Conservation (phyloP, 192 early-diverging fungal species). For the Rhizoclosmatium globosum region DNA sequence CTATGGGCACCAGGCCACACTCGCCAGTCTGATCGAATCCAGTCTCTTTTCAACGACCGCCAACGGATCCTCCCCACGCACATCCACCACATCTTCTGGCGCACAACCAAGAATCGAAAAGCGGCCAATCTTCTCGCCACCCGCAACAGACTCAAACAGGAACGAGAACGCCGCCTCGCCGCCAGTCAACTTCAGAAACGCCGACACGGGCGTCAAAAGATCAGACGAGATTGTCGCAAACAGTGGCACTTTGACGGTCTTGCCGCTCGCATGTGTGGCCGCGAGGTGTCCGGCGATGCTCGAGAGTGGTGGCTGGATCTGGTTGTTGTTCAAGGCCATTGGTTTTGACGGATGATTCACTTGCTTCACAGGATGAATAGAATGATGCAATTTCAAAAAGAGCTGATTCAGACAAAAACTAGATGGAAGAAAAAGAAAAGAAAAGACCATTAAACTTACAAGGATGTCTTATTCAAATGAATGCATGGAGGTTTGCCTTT, state of each 20-base stretch:
- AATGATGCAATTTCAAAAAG: too few species aligned
- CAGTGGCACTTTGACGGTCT: constrained; percentile 70
- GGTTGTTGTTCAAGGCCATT: background rate
- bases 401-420: too few species aligned
- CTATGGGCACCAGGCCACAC: constrained; percentile 82
- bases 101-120: constrained; percentile 96
- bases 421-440: too few species aligned
- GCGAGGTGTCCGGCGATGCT: background rate
- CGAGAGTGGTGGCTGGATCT: background rate
- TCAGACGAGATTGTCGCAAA: constrained; percentile 89
- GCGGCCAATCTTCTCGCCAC: constrained; percentile 94
- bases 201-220: constrained; percentile 94
- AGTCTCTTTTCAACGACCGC: constrained; percentile 87
- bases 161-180: constrained; percentile 80
- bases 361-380: too few species aligned
- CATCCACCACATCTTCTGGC: constrained; percentile 86
- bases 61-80: constrained; percentile 85
- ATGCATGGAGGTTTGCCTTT: too few species aligned
- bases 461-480: too few species aligned
- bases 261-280: background rate
- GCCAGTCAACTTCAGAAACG: constrained; percentile 86
- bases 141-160: constrained; percentile 91
- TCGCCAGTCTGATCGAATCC: constrained; percentile 75
- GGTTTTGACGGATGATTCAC: too few species aligned
- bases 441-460: too few species aligned